Evolutionary conservation across 371 early-diverging fungal species (phyloP), one percentile per base, ranked within the genome.

Genomic region (Rhizopus delemar): DNA sequence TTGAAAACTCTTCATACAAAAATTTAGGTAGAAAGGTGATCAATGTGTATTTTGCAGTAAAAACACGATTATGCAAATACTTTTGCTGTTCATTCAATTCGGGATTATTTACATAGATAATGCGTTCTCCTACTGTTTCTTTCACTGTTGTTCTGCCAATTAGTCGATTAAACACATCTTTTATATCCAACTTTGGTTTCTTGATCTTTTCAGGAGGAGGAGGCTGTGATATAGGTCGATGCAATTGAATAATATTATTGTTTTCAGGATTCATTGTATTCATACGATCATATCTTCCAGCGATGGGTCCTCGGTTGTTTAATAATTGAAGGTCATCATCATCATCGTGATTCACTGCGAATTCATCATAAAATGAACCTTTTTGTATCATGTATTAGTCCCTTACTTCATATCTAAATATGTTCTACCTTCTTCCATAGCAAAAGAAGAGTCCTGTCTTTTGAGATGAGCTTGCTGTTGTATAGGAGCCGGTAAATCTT

Each of bases 11-110:
- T 70, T 94, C 95, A 50, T 87, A 91, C 39, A 97, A 73, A 70
- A 97, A 95, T 71, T 92, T 90, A 54, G 95, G 94, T 54, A 98
- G 60, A 69, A 98, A 98, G n/a, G 90, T 90, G 36, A 88, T 48
- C 51, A 84, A 46, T 50, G 90, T 95, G 77, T 98, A 97, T 78
- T 94, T 96, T 31, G 94, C 90, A 4, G 96, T 94, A 41, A 89
- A 90, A 48, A 94, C 86, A 54, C 86, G 81, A 69, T 94, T 94
- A 71, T 90, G 91, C n/a, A 93, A 68, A 65, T 85, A 97, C 67
- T 89, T 88, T 69, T 81, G 78, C 57, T 82, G 78, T 16, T 73
- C 71, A 65, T 95, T 95, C 57, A 86, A 73, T 32, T 83, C 81
- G 5, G 85, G 69, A 62, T 92, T 91, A 74, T 95, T 94, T 56